phyloP scores from a whole-genome alignment of 2,329 filamentous ascomycete genomes.

The Cladophialophora carrionii region DNA sequence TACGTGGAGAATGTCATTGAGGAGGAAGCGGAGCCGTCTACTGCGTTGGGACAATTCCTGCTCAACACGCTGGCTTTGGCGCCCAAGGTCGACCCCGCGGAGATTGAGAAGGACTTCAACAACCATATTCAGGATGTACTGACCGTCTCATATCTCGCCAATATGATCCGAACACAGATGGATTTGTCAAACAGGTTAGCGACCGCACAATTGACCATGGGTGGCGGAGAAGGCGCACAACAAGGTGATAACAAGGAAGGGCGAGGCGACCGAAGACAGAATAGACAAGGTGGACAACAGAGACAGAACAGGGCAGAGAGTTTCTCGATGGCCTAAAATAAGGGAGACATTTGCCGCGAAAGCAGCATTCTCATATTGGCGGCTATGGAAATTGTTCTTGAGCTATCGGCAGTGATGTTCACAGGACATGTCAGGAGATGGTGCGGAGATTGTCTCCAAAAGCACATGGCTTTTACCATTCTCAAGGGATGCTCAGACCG shows the following conservation, averaged over 20 bases:
- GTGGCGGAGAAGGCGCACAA: slow-evolving; percentile 50
- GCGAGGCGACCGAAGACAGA: slow-evolving; percentile 37
- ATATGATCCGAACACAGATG: slow-evolving; percentile 98
- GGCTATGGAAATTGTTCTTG: not conserved
- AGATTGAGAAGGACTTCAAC: slow-evolving; percentile 98
- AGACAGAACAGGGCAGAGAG: slow-evolving; percentile 40
- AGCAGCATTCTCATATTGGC: not conserved
- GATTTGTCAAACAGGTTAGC: slow-evolving; percentile 94
- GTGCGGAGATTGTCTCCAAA: not conserved
- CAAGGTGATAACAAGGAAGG: slow-evolving; percentile 43
- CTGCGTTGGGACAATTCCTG: slow-evolving; percentile 89
- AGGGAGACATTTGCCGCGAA: not conserved
- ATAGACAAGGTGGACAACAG: slow-evolving; percentile 44
- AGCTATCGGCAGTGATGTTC: not conserved
- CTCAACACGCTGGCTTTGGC: slow-evolving; percentile 91
- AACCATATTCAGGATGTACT: slow-evolving; percentile 99
- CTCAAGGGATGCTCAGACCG: not conserved
- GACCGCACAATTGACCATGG: slow-evolving; percentile 69
- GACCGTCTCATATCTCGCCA: slow-evolving; percentile 96
- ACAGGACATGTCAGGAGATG: not conserved
- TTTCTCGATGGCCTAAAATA: slow-evolving; percentile 26
- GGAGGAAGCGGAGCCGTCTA: slow-evolving; percentile 92
- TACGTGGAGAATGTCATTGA: slow-evolving; percentile 91
- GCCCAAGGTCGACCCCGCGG: slow-evolving; percentile 86
- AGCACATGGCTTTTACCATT: not conserved